A percentile compares a stretch with the other conserved stretches of the same genome.
Conservation (phyloP, 2,329 filamentous ascomycete species). For the Triangularia setosa region DNA sequence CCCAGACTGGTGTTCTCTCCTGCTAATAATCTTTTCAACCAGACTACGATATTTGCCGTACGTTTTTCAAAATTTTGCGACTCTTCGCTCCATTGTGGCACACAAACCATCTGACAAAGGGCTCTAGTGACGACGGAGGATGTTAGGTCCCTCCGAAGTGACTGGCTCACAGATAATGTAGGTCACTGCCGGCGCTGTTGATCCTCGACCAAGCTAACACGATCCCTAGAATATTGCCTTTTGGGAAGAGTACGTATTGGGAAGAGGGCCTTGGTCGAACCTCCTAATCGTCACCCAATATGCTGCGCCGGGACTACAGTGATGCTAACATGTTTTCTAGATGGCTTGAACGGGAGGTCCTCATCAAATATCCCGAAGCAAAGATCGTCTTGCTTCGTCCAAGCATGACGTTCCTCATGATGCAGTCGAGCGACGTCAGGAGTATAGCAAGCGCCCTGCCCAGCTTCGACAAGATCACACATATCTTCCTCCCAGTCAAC, state of each 20-base stretch:
- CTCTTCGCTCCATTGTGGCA: not conserved
- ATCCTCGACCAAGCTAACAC: constrained; percentile 21
- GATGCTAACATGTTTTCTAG: constrained; percentile 33
- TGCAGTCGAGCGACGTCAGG: constrained; percentile 62
- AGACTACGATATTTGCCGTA: constrained; percentile 26
- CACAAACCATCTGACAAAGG: not conserved
- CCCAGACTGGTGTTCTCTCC: not conserved
- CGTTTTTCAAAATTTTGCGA: constrained; percentile 22
- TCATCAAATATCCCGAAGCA: constrained; percentile 73
- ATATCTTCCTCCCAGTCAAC: constrained; percentile 95
- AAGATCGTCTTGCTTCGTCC: constrained; percentile 88
- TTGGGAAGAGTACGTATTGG: constrained; percentile 77
- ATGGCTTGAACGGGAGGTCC: constrained; percentile 85
- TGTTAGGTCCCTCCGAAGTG: constrained; percentile 79
- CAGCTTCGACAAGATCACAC: constrained; percentile 74
- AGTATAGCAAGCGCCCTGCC: constrained; percentile 67
- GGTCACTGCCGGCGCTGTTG: constrained; percentile 29
- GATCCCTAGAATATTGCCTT: constrained; percentile 77
- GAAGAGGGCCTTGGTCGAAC: not conserved
- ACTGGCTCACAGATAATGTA: constrained; percentile 97
- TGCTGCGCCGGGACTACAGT: not conserved
- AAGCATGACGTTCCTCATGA: constrained; percentile 87
- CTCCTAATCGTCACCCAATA: not conserved
- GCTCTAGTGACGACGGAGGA: constrained; percentile 80
- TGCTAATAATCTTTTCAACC: constrained; percentile 12